Conservation (phyloP, 371 early-diverging fungal species). For the Apophysomyces ossiformis region DNA sequence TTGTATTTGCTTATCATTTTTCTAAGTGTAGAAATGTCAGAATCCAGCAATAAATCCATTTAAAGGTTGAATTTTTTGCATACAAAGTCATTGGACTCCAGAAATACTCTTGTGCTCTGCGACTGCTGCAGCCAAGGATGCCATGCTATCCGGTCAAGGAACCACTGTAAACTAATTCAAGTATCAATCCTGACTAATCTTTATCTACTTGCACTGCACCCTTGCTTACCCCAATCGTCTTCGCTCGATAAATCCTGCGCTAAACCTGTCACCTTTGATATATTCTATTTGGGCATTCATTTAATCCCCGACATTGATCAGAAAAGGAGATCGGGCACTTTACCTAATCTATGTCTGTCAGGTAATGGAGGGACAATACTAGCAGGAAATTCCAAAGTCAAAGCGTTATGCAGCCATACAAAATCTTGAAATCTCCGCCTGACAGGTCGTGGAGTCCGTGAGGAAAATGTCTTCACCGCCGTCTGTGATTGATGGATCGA, state of each 20-base stretch:
- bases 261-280: constrained; percentile 90
- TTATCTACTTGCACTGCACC: not conserved
- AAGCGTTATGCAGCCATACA: constrained; percentile 80
- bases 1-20: constrained; percentile 35
- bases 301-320: not conserved
- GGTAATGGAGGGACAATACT: constrained; percentile 73
- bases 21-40: constrained; percentile 26
- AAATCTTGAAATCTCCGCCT: constrained; percentile 94
- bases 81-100: constrained; percentile 82
- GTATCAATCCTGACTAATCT: not conserved
- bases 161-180: constrained; percentile 69
- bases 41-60: not conserved
- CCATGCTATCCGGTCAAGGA: constrained; percentile 77
- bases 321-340: not conserved
- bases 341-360: constrained; percentile 26
- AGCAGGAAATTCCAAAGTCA: constrained; percentile 75
- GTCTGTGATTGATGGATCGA: constrained; percentile 9
- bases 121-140: constrained; percentile 84
- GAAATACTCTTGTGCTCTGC: constrained; percentile 72
- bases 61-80: not conserved
- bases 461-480: constrained; percentile 5
- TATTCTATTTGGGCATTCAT: constrained; percentile 65
- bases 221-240: constrained; percentile 60
- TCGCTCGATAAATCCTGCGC: constrained; percentile 86
- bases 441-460: constrained; percentile 55